Evolutionary conservation across 768 basidiomycete genomes (phyloP).

Genomic region (Trametes villosa): DNA sequence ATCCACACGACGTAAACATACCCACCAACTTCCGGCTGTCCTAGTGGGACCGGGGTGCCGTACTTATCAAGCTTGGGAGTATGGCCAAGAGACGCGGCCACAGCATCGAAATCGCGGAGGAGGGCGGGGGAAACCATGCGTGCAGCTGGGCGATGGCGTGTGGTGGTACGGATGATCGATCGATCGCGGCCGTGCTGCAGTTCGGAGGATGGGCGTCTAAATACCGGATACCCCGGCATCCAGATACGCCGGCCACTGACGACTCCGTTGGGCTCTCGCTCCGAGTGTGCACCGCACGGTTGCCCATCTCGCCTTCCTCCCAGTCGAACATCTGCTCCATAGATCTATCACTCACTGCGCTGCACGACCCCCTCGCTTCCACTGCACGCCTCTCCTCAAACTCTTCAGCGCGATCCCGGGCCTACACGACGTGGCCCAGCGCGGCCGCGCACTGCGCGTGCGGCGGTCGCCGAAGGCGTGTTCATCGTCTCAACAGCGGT

Average conservation of each 20-base stretch:
- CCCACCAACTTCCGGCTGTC: neutral
- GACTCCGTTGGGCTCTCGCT: no score
- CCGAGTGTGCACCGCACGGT: conserved; percentile 8
- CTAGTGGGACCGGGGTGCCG: neutral
- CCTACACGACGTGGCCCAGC: conserved; percentile 3
- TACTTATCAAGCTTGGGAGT: neutral
- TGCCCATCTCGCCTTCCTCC: conserved; percentile 23
- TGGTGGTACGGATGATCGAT: no score
- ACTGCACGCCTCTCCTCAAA: conserved; percentile 28
- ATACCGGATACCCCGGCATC: no score
- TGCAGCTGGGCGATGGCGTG: no score
- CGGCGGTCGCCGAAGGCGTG: neutral
- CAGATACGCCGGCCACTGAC: no score
- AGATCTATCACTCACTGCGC: conserved; percentile 6
- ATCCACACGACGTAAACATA: neutral
- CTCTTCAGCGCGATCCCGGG: neutral
- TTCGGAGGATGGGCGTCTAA: no score
- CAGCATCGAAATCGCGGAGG: neutral
- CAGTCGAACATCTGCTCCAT: conserved; percentile 24
- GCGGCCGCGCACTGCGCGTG: neutral
- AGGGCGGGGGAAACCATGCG: neutral
- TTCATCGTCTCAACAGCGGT: neutral
- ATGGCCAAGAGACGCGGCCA: neutral
- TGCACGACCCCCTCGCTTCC: conserved; percentile 8
- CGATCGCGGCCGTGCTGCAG: no score